Evolutionary conservation across 2,329 filamentous ascomycete species (phyloP).

Genomic region (Pleurostoma richardsiae): DNA sequence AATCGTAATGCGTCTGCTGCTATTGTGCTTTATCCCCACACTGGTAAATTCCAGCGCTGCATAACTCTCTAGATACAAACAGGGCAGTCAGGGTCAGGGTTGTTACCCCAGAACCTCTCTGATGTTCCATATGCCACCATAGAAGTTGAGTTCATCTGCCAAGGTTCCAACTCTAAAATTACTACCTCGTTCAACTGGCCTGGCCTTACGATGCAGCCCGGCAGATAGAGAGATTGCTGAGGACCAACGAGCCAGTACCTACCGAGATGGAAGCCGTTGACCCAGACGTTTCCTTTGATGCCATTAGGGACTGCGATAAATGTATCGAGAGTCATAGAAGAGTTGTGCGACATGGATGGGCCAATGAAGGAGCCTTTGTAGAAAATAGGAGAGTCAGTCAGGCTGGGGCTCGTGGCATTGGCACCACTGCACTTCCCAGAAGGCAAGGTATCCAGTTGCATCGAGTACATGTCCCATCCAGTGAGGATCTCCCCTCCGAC

Average conservation of each 20-base stretch:
- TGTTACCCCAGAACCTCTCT: conserved; percentile 5
- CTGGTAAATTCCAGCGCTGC: no score
- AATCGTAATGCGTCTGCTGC: no score
- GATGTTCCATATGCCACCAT: conserved; percentile 3
- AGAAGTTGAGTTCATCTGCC: background rate
- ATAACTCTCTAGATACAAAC: no score
- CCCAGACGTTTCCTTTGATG: conserved; percentile 7
- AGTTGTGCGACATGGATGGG: background rate
- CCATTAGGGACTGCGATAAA: conserved; percentile 7
- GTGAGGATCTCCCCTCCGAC: conserved; percentile 18
- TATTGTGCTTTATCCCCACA: no score
- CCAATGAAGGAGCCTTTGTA: conserved; percentile 3
- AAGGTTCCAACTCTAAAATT: conserved; percentile 7
- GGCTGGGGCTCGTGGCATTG: background rate
- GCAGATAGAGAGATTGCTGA: conserved; percentile 6
- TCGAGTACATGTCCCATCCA: conserved; percentile 2
- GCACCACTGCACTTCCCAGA: background rate
- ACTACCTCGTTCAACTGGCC: conserved; percentile 8
- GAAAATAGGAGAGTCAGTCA: background rate
- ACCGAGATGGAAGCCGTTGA: conserved; percentile 7
- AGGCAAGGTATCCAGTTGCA: conserved; percentile 1
- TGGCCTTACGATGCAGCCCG: conserved; percentile 3
- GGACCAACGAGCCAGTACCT: conserved; percentile 8
- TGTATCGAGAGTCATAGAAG: conserved; percentile 4
- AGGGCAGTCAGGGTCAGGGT: conserved; percentile 6